Conservation (phyloP, 306 rosid species). For the Sicyos baderoa region DNA sequence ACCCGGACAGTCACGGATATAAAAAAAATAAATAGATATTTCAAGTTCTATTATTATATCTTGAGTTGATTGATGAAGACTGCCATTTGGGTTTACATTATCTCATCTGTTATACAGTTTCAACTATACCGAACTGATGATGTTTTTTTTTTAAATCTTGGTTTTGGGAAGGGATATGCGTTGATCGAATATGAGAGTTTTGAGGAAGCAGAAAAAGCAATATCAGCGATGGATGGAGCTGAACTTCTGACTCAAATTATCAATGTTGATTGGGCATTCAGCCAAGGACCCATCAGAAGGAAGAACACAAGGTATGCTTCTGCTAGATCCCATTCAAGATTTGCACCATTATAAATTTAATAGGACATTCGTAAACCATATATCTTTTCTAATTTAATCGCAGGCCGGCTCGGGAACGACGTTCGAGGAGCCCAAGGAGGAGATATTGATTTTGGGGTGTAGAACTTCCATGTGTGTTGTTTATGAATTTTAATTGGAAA, state of each 20-base stretch:
- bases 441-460: conserved; percentile 40
- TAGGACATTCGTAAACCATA: no score
- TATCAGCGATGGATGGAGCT: conserved; percentile 72
- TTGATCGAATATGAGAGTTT: conserved; percentile 44
- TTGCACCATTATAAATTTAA: no score
- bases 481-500: conserved; percentile 18
- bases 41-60: neutral
- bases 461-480: conserved; percentile 17
- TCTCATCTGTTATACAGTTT: neutral
- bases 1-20: no score
- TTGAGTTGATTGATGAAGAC: neutral
- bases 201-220: conserved; percentile 76
- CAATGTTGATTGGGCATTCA: conserved; percentile 91
- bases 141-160: no score
- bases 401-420: conserved; percentile 74
- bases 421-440: conserved; percentile 95
- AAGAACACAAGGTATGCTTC: conserved; percentile 62
- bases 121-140: neutral
- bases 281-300: conserved; percentile 81
- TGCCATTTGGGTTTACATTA: neutral
- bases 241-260: conserved; percentile 65
- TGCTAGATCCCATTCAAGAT: neutral
- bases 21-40: neutral
- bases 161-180: conserved; percentile 39
- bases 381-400: conserved; percentile 5